Evolutionary conservation across 345 rosid genomes (phyloP).

Genomic region (Camelina neglecta): DNA sequence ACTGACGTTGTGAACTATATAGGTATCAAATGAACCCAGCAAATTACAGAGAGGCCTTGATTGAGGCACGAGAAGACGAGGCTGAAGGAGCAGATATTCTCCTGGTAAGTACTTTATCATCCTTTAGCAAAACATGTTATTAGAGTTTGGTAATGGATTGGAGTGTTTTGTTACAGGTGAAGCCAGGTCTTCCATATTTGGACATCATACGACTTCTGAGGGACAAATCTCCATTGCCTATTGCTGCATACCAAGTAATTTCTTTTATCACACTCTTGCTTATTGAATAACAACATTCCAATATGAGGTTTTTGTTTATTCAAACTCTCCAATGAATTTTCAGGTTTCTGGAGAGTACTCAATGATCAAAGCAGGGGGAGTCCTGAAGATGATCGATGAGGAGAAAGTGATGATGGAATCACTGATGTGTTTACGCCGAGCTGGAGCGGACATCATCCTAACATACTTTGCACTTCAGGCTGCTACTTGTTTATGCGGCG

Average conservation of each 20-base stretch:
- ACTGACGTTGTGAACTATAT: slow-evolving; percentile 45
- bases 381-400: slow-evolving; percentile 93
- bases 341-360: slow-evolving; percentile 82
- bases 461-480: slow-evolving; percentile 96
- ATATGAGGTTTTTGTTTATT: not conserved
- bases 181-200: slow-evolving; percentile 96
- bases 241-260: slow-evolving; percentile 91
- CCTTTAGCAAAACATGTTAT: not conserved
- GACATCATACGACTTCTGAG: slow-evolving; percentile 91
- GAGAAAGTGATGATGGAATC: slow-evolving; percentile 98
- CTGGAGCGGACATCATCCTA: slow-evolving; percentile 90
- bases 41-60: slow-evolving; percentile 86
- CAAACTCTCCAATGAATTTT: not conserved
- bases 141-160: not conserved
- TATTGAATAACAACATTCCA: not conserved
- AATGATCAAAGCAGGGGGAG: slow-evolving; percentile 94
- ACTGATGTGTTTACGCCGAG: slow-evolving; percentile 83
- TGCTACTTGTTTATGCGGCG: slow-evolving; percentile 77
- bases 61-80: slow-evolving; percentile 85
- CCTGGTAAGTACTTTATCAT: slow-evolving; percentile 50
- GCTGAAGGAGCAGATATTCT: slow-evolving; percentile 99
- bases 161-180: slow-evolving; percentile 59
- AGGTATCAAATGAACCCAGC: slow-evolving; percentile 99
- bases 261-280: not conserved
- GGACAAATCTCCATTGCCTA: slow-evolving; percentile 77